Conservation (phyloP, 805 yeast genomes). For the Myxozyma geophila region DNA sequence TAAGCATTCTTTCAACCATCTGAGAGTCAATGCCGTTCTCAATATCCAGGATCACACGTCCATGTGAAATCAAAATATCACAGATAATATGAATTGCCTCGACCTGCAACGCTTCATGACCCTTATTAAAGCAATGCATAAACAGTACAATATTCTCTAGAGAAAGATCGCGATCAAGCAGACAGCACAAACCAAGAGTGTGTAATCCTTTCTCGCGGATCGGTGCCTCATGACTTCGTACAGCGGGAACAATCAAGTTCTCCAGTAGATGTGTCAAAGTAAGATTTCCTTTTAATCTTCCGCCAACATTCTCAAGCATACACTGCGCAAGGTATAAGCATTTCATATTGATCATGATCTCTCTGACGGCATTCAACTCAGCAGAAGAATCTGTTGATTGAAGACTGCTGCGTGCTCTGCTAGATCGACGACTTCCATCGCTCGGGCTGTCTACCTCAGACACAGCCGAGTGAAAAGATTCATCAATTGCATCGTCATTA, state of each 20-base stretch:
- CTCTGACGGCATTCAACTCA: slow-evolving; percentile 40
- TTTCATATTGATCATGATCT: slow-evolving; percentile 47
- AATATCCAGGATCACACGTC: slow-evolving; percentile 65
- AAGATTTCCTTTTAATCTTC: slow-evolving; percentile 58
- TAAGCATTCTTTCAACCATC: slow-evolving; percentile 44
- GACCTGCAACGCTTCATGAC: slow-evolving; percentile 63
- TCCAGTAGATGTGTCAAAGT: slow-evolving; percentile 72
- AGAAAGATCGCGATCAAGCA: slow-evolving; percentile 69
- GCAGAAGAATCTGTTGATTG: slow-evolving; percentile 16
- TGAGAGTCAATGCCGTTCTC: slow-evolving; percentile 21
- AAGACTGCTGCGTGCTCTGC: slow-evolving; percentile 13
- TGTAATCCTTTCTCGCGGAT: slow-evolving; percentile 68
- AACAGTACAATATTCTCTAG: slow-evolving; percentile 65
- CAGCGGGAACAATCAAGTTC: slow-evolving; percentile 78
- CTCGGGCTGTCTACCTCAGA: slow-evolving; percentile 41
- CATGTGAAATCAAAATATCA: slow-evolving; percentile 79
- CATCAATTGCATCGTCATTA: slow-evolving; percentile 49
- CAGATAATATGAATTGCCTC: slow-evolving; percentile 71
- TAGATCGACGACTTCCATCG: slow-evolving; percentile 5
- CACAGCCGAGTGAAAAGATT: slow-evolving; percentile 55
- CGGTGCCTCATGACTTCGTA: slow-evolving; percentile 59
- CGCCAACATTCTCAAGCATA: slow-evolving; percentile 66
- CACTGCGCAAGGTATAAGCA: slow-evolving; percentile 72
- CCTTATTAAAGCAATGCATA: slow-evolving; percentile 70
- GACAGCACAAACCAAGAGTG: slow-evolving; percentile 79